Base-by-base conservation (phyloP, 1,284 basidiomycete genomes). In the Apiotrichum laibachii region DNA sequence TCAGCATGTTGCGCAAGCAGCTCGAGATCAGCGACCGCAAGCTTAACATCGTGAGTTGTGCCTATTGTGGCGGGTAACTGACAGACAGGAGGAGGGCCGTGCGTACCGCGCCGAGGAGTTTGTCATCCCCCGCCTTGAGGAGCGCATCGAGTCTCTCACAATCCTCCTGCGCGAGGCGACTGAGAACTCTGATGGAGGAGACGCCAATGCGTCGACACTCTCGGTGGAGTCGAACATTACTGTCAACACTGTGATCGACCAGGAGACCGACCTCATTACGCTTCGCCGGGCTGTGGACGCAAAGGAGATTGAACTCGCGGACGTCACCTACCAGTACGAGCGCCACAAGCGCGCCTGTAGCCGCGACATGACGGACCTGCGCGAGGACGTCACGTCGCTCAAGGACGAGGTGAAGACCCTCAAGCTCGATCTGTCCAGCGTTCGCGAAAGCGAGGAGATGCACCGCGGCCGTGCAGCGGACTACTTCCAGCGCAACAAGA, bases 401-500 rank as follows among this genome's bases (percentile, higher is more conserved):
- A 18, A 45, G 19, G 37, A 11, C 26, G 50, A 44, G 5, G 39
- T 44, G 44, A 51, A 51, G 22, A n/a, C 16, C 11, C n/a, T 56
- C 42, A 50, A 51, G 42, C 39, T 19, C 11, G 50, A 53, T 12
- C 52, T 54, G n/a, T 16, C 22, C 33, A 19, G 21, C 19, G 34
- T 51, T 12, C 18, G 39, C 9, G 57, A 50, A 31, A 42, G 34
- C 22, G 12, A 35, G 22, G 57, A 59, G 26, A 42, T 12, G 21
- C 52, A 59, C 42, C 57, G 57, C 52, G 19, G n/a, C 31, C 51
- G 51, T 5, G 57, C 57, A 11, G 31, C 47, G 2, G 57, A 54
- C 21, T 40, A 47, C 45, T 57, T 37, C 19, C 69, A 67, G 34
- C 60, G 70, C 10, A 50, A 69, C 16, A 39, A 57, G n/a, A 46